phyloP scores from a whole-genome alignment of 805 yeast species.

The Clavispora vitiphila region DNA sequence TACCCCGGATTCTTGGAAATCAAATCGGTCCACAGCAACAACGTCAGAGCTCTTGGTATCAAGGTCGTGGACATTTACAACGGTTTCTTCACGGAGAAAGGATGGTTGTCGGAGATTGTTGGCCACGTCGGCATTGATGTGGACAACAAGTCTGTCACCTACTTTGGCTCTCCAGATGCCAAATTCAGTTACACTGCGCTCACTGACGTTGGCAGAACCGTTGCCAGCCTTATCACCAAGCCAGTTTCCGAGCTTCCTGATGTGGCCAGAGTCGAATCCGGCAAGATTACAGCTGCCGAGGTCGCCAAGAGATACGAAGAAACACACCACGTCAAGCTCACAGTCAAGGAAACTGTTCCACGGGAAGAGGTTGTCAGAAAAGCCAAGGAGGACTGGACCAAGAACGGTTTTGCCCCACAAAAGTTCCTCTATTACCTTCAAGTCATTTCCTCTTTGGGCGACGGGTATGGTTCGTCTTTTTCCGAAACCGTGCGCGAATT shows the following conservation, averaged over 20 bases:
- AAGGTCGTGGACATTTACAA: conserved; percentile 44
- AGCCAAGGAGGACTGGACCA: conserved; percentile 21
- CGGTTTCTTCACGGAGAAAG: conserved; percentile 32
- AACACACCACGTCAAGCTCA: conserved; percentile 25
- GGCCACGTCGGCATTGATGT: conserved; percentile 34
- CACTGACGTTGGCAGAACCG: conserved; percentile 40
- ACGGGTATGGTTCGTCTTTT: conserved; percentile 34
- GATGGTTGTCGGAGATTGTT: conserved; percentile 29
- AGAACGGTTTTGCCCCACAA: conserved; percentile 20
- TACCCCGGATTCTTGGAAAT: conserved; percentile 31
- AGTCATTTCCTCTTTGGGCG: conserved; percentile 29
- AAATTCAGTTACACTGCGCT: conserved; percentile 13
- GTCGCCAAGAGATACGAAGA: conserved; percentile 38
- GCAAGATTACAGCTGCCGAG: conserved; percentile 32
- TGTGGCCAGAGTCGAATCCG: conserved; percentile 39
- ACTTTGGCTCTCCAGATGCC: conserved; percentile 36
- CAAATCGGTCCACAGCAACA: conserved; percentile 34
- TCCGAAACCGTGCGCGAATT: conserved; percentile 34
- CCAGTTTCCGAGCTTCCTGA: conserved; percentile 38
- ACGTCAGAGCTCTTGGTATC: conserved; percentile 39
- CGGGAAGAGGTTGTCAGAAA: conserved; percentile 25
- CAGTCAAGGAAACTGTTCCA: conserved; percentile 19
- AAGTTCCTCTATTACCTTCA: conserved; percentile 37
- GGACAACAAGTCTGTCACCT: conserved; percentile 28
- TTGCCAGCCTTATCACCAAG: conserved; percentile 31